These are phyloP conservation scores for Diplodia corticola DNA, from an alignment of 2,329 filamentous ascomycete species.

Conservation along the genomic window DNA sequence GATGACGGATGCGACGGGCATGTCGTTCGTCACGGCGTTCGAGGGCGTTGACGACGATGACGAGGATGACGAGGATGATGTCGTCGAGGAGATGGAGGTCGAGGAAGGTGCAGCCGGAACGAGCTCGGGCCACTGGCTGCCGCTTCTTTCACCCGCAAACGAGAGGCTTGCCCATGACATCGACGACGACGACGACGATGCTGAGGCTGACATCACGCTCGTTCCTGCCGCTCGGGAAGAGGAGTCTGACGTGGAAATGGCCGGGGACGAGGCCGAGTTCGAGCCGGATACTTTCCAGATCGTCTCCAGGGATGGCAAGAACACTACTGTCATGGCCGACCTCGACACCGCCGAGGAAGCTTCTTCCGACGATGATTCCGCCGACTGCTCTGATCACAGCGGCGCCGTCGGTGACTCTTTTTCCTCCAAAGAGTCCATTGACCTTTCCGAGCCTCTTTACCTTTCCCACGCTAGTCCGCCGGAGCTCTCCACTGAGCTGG, in stretches of 20 bases:
- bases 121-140: not conserved
- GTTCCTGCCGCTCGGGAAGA: not conserved
- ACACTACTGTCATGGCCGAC: not conserved
- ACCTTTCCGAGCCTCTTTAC: no score
- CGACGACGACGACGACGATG: not conserved
- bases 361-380: not conserved
- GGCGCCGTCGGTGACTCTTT: no score
- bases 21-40: not conserved
- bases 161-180: no score
- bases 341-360: not conserved
- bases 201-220: not conserved
- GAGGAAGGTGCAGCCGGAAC: not conserved
- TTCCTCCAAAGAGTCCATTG: no score
- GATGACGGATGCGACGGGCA: not conserved
- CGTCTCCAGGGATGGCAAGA: not conserved
- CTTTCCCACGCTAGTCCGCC: no score
- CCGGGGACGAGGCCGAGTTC: not conserved
- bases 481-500: no score
- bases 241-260: not conserved
- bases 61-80: not conserved
- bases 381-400: no score
- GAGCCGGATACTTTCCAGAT: not conserved
- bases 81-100: not conserved
- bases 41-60: not conserved
- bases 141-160: no score